Conservation (phyloP, 495 filamentous ascomycete species). For the Aspergillus hancockii region DNA sequence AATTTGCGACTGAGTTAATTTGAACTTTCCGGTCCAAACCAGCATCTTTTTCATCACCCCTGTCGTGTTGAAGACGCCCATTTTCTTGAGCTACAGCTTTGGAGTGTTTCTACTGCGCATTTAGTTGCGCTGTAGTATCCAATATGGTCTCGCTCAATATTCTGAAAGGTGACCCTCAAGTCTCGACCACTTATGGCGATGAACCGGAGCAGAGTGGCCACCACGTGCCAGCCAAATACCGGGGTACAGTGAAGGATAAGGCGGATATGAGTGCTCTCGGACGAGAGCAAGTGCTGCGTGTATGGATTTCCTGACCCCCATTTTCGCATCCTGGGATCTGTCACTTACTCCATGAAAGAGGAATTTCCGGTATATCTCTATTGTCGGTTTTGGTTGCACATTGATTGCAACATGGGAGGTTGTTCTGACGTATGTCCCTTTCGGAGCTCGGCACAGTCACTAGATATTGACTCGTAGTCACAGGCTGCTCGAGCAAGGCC, state of each 20-base stretch:
- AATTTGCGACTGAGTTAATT: not conserved
- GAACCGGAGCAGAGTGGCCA: not conserved
- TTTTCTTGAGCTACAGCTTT: not conserved
- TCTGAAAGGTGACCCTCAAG: not conserved
- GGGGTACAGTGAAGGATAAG: conserved; percentile 41
- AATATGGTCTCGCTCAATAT: not conserved
- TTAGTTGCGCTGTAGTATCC: not conserved
- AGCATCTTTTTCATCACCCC: not conserved
- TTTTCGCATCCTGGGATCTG: conserved; percentile 8
- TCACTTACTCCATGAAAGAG: conserved; percentile 28
- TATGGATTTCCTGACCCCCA: conserved; percentile 19
- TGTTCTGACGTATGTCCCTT: conserved; percentile 40
- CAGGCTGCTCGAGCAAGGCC: conserved; percentile 41
- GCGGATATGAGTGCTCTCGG: conserved; percentile 46
- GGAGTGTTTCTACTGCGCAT: not conserved
- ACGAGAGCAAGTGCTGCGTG: conserved; percentile 43
- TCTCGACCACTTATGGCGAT: not conserved
- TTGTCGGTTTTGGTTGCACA: conserved; percentile 48
- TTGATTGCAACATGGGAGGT: conserved; percentile 51
- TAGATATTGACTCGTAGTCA: conserved; percentile 10
- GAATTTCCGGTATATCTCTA: conserved; percentile 51
- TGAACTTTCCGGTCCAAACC: not conserved
- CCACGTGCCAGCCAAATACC: conserved; percentile 29
- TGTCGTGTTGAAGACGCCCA: not conserved
- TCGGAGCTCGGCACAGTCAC: not conserved